Base-by-base conservation (phyloP, 495 filamentous ascomycete genomes). In the Glonium stellatum region DNA sequence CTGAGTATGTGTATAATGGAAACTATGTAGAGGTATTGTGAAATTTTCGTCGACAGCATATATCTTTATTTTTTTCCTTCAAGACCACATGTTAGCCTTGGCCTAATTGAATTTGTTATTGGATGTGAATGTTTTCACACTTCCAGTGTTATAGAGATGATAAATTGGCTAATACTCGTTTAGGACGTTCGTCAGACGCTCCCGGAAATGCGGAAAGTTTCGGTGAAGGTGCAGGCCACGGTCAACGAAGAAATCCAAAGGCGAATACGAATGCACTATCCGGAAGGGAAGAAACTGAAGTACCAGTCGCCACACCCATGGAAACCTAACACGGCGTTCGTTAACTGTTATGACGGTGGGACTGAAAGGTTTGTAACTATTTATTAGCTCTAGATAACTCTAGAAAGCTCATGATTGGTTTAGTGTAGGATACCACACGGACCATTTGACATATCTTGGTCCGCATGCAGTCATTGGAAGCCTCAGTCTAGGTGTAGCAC, bases 361-460 rank as follows among this genome's bases (percentile, higher is more conserved):
- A 71, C 79, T 1, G 83, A 98, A 74, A 87, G 52, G 59, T 62
- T 23, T 1, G 23, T 34, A 34, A 8, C 1, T 47, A 34, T 34
- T 13, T 12, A 5, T 6, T 22, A 19, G 15, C 19, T 39, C n/a
- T 10, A 37, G 39, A 18, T 39, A 25, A 18, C 12, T 12, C 55
- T 11, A 11, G 35, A 5, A 31, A 36, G 18, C 48, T 46, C n/a
- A 37, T 36, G 37, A 37, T 15, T 9, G 15, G 0, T 9, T 13
- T 23, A 64, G 77, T 53, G 91, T 97, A 0, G 92, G 93, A 19
- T 98, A 87, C 72, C 93, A 98, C 67, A 82, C 86, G 12, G 93
- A 98, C 64, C 88, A 96, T 60, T 75, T 96, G 10, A 97, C 93
- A 2, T 98, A 97, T 72, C 79, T 97, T 4, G 93, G 93, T 0